Evolutionary conservation across 2,329 filamentous ascomycete genomes (phyloP).

Genomic region (Ascosphaera pollenicola): DNA sequence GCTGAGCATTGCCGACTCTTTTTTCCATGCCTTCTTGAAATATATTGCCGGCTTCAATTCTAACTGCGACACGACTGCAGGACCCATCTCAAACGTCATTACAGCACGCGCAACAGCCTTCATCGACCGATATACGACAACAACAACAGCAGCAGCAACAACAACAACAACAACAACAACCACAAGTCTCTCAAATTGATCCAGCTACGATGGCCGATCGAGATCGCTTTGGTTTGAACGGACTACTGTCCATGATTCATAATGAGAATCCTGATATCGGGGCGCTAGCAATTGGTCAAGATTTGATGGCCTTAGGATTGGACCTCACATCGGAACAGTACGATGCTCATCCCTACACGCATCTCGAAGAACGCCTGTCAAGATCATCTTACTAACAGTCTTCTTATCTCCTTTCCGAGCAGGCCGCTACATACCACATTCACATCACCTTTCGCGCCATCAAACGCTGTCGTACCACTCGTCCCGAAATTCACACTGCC

Average conservation of each 20-base stretch:
- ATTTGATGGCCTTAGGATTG: constrained; percentile 39
- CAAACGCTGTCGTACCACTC: constrained; percentile 31
- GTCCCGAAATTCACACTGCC: constrained; percentile 43
- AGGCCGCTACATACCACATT: constrained; percentile 42
- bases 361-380: constrained; percentile 4
- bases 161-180: constrained; percentile 14
- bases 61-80: constrained; percentile 1
- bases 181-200: constrained; percentile 17
- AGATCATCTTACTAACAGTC: too few relatives aligned
- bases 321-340: constrained; percentile 41
- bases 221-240: constrained; percentile 37
- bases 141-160: constrained; percentile 16
- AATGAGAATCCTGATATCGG: constrained; percentile 29
- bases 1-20: neutral
- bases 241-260: constrained; percentile 34
- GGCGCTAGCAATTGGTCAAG: constrained; percentile 38
- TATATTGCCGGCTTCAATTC: neutral
- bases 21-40: neutral
- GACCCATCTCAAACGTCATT: constrained; percentile 7
- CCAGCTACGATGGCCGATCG: constrained; percentile 35
- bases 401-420: constrained; percentile 10
- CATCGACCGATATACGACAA: constrained; percentile 11
- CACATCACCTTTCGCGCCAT: constrained; percentile 38
- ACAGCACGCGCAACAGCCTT: constrained; percentile 9
- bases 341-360: constrained; percentile 10